phyloP scores from a whole-genome alignment of 1,284 basidiomycete genomes.

The Pterulicium gracile region DNA sequence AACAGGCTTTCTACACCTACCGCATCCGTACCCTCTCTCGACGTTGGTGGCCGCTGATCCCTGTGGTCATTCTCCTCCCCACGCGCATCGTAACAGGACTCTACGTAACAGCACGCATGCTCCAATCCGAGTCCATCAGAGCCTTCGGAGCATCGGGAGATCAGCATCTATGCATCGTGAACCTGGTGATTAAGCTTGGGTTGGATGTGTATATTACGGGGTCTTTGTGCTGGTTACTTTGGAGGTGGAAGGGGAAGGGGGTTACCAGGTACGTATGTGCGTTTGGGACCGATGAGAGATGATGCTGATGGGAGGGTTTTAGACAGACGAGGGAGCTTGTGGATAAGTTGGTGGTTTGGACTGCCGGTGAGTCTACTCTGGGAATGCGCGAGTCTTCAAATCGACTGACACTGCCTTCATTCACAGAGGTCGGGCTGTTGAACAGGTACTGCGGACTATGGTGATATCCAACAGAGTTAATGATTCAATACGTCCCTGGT shows the following conservation, averaged over 20 bases:
- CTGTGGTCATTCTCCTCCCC: neutral
- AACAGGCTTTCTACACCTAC: neutral
- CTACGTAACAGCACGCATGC: neutral
- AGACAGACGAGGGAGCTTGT: neutral
- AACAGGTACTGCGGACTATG: too few species aligned
- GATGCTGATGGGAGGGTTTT: neutral
- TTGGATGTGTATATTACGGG: neutral
- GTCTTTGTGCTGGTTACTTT: neutral
- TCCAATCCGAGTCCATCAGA: neutral
- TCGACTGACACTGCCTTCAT: neutral
- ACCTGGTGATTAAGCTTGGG: neutral
- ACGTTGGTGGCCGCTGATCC: neutral
- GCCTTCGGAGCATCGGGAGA: neutral
- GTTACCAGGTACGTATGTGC: neutral
- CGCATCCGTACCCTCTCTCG: neutral
- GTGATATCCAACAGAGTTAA: too few species aligned
- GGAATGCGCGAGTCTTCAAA: neutral
- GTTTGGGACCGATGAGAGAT: too few species aligned
- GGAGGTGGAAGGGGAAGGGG: neutral
- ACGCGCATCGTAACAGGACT: neutral
- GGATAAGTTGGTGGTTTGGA: neutral
- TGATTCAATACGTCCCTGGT: too few species aligned
- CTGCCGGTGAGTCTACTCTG: neutral
- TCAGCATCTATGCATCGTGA: neutral
- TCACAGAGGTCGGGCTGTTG: constrained; percentile 1